Base-by-base conservation (phyloP, 2,329 filamentous ascomycete species). In the Epichloe coenophiala region DNA sequence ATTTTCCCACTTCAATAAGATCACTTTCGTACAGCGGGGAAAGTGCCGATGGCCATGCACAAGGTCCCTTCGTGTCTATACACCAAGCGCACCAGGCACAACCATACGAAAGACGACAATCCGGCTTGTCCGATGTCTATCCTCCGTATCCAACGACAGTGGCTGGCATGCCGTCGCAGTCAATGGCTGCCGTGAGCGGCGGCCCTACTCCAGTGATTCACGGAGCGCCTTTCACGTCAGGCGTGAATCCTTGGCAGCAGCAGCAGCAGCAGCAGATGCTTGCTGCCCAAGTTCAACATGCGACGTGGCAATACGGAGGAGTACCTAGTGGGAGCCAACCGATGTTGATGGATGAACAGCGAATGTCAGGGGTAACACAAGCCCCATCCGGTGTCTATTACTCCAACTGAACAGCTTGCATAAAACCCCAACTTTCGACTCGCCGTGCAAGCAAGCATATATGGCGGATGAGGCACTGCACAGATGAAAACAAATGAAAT, bases 21-120 rank as follows among this genome's bases (percentile, higher is more conserved):
- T 76, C 74, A 4, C 62, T 75, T 57, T 76, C 75, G 0, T 76
- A 73, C 46, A 67, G 72, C 31, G 67, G 69, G 41, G 74, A 76
- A 17, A 60, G 62, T 37, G 58, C 67, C 50, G 53, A 59, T 4
- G 59, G 60, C 46, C 68, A 67, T 8, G 62, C 65, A 21, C 59
- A 67, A 17, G 54, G 60, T 1, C 67, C 69, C 23, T 76, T 71
- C 51, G 60, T 69, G n/a, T 58, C 68, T 9, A 64, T 72, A 44
- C 60, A 65, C 5, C 66, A 69, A 21, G 60, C 65, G 35, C 60
- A 56, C 5, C 66, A 69, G 21, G 60, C 65, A 37, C 59, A 55
- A n/a, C 55, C 65, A 8, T 75, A 71, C 51, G 72, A 73, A 40
- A 67, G 73, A 53, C 71, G 69, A 45, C 57, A 61, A 4, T 68